Percentiles rank a stretch among this genome's conserved stretches.
Conservation (phyloP, 805 yeast genomes). For the Hermanozyma aechmeae region DNA sequence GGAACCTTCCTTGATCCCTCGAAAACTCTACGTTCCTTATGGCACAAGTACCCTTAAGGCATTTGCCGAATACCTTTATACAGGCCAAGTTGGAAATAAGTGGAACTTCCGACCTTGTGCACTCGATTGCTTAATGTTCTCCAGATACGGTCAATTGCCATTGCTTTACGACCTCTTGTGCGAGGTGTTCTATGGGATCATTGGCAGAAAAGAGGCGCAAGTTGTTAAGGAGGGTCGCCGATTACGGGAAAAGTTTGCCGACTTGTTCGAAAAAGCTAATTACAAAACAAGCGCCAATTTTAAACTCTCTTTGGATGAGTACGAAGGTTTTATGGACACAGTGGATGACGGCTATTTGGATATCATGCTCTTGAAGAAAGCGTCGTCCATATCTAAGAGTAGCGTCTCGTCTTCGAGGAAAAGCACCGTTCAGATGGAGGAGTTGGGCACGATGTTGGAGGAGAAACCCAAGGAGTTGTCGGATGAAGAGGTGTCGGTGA, state of each 20-base stretch:
- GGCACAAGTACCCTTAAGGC: constrained; percentile 52
- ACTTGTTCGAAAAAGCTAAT: constrained; percentile 15
- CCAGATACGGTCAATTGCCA: constrained; percentile 63
- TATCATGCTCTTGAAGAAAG: constrained; percentile 40
- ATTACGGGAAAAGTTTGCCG: constrained; percentile 20
- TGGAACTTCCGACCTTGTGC: constrained; percentile 68
- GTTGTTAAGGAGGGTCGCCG: constrained; percentile 31
- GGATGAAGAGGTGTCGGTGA: too few relatives aligned
- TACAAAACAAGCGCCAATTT: constrained; percentile 15
- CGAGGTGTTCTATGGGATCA: constrained; percentile 60
- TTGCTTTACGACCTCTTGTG: constrained; percentile 58
- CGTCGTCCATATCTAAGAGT: constrained; percentile 20
- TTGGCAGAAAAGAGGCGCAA: constrained; percentile 57
- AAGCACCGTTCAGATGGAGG: not conserved
- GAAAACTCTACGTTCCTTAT: constrained; percentile 63
- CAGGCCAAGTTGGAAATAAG: constrained; percentile 70
- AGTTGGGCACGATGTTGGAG: not conserved
- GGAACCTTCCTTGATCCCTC: constrained; percentile 59
- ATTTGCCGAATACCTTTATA: constrained; percentile 62
- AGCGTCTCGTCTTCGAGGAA: constrained; percentile 4
- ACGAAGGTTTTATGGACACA: constrained; percentile 47
- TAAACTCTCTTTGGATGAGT: constrained; percentile 36
- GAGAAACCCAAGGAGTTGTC: not conserved
- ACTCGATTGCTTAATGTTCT: constrained; percentile 50
- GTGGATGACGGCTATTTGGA: constrained; percentile 63